These are phyloP conservation scores for Meredithiella fracta DNA, from an alignment of 2,329 filamentous ascomycete genomes.

Conservation along the genomic window DNA sequence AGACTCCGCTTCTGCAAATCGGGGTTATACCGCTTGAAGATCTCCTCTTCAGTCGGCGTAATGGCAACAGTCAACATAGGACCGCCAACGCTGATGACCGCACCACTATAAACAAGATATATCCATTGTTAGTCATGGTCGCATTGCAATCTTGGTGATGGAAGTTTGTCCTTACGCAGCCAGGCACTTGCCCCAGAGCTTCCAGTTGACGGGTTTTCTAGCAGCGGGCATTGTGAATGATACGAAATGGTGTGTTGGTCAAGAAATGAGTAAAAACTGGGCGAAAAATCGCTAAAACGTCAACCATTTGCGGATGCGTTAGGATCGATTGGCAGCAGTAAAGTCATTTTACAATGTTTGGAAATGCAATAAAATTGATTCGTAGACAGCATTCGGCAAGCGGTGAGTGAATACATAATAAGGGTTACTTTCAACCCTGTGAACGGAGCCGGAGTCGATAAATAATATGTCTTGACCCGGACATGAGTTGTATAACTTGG, in stretches of 20 bases:
- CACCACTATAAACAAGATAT: constrained; percentile 38
- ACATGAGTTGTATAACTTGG: no score
- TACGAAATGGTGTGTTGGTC: neutral
- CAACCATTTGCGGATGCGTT: neutral
- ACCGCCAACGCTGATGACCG: constrained; percentile 59
- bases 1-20: constrained; percentile 79
- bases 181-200: constrained; percentile 52
- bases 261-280: neutral
- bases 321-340: neutral
- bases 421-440: neutral
- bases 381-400: neutral
- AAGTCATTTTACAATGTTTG: constrained; percentile 5
- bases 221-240: neutral
- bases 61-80: constrained; percentile 70
- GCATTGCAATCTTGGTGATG: neutral
- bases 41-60: constrained; percentile 74
- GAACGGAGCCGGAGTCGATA: neutral
- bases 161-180: constrained; percentile 36
- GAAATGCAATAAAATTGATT: constrained; percentile 12
- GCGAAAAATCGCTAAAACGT: neutral
- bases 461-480: neutral
- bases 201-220: constrained; percentile 23
- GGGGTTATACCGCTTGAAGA: constrained; percentile 83
- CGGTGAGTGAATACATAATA: constrained; percentile 6
- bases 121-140: neutral